A percentile compares a stretch with the other conserved stretches of the same genome.
Evolutionary conservation across 768 basidiomycete species (phyloP).

Genomic region (Porphyrellus cyaneotinctus): DNA sequence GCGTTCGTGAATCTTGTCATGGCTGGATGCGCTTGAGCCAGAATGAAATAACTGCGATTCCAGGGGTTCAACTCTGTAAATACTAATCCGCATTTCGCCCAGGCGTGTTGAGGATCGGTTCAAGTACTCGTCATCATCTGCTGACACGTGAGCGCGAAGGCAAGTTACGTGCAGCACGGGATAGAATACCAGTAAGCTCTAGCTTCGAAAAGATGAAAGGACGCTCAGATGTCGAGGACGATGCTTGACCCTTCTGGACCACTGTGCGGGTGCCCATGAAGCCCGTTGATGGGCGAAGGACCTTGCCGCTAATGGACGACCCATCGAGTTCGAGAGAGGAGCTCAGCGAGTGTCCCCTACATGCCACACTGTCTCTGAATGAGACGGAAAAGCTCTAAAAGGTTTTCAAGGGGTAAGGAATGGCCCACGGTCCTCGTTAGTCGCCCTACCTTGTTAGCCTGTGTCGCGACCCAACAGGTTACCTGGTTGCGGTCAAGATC

Average conservation of each 20-base stretch:
- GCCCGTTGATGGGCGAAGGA: not conserved
- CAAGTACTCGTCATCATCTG: constrained; percentile 28
- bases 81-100: constrained; percentile 19
- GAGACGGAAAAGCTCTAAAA: constrained; percentile 28
- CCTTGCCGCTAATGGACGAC: not conserved
- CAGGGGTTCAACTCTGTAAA: constrained; percentile 2
- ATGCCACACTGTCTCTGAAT: constrained; percentile 10
- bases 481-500: constrained; percentile 12
- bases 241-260: not conserved
- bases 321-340: constrained; percentile 21
- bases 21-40: not conserved
- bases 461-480: constrained; percentile 29
- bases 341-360: constrained; percentile 6
- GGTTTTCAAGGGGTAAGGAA: not conserved
- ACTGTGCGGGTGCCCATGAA: constrained; percentile 1
- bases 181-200: constrained; percentile 26
- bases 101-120: constrained; percentile 12
- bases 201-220: constrained; percentile 28
- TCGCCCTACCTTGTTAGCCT: constrained; percentile 23
- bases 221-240: constrained; percentile 16
- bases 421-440: not conserved
- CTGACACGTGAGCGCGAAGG: constrained; percentile 4
- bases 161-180: not conserved
- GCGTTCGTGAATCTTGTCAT: constrained; percentile 28
- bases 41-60: fast-evolving